Base-by-base conservation (phyloP, 768 basidiomycete species). In the Leucosporidium creatinivorum region DNA sequence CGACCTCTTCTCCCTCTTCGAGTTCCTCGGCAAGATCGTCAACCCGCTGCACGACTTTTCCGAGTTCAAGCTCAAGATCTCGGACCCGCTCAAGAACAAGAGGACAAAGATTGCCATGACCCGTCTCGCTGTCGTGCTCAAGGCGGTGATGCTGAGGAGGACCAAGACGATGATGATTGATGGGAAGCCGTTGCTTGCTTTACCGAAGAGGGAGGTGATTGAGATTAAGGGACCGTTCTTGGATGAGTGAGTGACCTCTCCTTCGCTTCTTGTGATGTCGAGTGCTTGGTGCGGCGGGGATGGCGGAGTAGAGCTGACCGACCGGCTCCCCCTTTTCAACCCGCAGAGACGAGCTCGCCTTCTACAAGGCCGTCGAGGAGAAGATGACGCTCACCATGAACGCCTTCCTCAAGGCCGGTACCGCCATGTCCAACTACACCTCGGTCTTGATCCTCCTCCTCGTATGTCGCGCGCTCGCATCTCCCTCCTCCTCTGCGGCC, bases 111-210 rank as follows among this genome's bases (percentile, higher is more conserved):
- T 78, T 4, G 72, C 47, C 15, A 58, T 68, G 21, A 65, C 66
- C 0, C 58, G 65, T 0, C 56, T 69, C 8, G 21, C 57, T 85
- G 85, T 89, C 48, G 85, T 98, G 4, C 80, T 98, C 19, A 86
- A 87, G 71, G 84, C 87, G 18, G 82, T 93, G 69, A 94, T 98
- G 93, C 84, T 97, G 36, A 84, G 94, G 8, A 86, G 96, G 6
- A 86, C 83, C 4, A 99, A 98, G 79, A 83, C 83, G 48, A 84
- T 86, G 60, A 69, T 88, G 65, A 62, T 77, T 39, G 79, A 81
- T 62, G 94, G 94, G 8, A 88, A 91, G 74, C 84, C 85, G 0
- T 81, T 98, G 25, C 82, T 98, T 50, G 82, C 87, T 21, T 83
- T 99, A 0, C 96, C 96, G 0, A 83, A 82, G 19, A 84, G 92